phyloP scores from a whole-genome alignment of 768 basidiomycete genomes.

The Calocybe indica region DNA sequence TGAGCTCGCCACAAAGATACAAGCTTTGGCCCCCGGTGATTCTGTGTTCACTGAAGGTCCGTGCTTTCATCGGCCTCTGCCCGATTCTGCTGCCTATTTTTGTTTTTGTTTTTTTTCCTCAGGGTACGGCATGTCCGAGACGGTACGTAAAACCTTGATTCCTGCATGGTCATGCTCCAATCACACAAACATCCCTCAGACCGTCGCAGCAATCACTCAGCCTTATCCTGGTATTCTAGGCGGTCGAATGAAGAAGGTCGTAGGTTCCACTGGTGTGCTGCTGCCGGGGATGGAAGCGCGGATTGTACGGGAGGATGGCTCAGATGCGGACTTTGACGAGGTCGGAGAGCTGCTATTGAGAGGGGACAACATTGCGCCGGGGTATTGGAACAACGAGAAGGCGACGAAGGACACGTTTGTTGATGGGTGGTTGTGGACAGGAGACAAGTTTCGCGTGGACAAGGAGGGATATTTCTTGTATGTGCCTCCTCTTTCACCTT shows the following conservation, averaged over 20 bases:
- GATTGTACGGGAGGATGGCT: constrained; percentile 54
- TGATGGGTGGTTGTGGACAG: constrained; percentile 71
- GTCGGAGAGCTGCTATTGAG: constrained; percentile 47
- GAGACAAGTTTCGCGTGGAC: constrained; percentile 63
- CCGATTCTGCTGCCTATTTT: too few species aligned
- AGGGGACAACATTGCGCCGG: constrained; percentile 50
- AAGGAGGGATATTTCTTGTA: constrained; percentile 62
- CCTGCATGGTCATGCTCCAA: not conserved
- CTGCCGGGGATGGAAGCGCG: constrained; percentile 60
- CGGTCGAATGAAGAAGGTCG: constrained; percentile 32
- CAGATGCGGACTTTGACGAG: constrained; percentile 43
- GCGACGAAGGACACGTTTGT: constrained; percentile 64
- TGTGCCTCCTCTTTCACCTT: constrained; percentile 14
- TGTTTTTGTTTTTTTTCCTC: not conserved
- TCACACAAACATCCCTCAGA: constrained; percentile 29
- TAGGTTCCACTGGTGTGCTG: constrained; percentile 51
- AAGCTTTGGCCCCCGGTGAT: constrained; percentile 26
- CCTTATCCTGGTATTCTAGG: constrained; percentile 39
- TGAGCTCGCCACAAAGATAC: constrained; percentile 38
- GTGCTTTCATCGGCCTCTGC: constrained; percentile 1
- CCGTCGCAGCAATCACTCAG: constrained; percentile 41
- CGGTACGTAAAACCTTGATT: constrained; percentile 29
- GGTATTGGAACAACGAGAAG: constrained; percentile 69
- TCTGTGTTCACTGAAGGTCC: constrained; percentile 40
- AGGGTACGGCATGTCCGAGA: constrained; percentile 75